Conservation (phyloP, 2,329 filamentous ascomycete genomes). For the Fusarium chuoi region DNA sequence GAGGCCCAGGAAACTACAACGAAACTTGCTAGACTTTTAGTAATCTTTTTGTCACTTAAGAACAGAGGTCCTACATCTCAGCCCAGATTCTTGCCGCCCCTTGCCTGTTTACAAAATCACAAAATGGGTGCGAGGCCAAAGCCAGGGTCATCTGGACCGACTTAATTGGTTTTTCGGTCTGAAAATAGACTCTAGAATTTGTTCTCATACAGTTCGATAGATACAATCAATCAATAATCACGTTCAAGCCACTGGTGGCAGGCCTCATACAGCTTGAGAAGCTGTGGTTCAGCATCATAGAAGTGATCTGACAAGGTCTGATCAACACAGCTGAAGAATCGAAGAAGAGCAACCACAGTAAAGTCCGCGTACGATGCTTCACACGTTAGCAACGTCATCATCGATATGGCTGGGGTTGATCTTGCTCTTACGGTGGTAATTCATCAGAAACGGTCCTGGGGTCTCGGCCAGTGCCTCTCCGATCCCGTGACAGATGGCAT, state of each 20-base stretch:
- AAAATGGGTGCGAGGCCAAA: too few species aligned
- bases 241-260: not conserved
- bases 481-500: not conserved
- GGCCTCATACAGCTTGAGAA: not conserved
- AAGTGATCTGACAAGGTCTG: not conserved
- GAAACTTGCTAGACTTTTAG: too few species aligned
- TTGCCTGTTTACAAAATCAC: not conserved
- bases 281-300: not conserved
- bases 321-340: not conserved
- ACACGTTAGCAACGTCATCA: not conserved
- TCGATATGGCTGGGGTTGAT: rapidly evolving
- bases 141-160: not conserved
- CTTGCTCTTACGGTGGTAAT: not conserved
- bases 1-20: not conserved
- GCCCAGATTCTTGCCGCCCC: not conserved
- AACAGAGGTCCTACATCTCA: not conserved
- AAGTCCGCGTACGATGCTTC: not conserved
- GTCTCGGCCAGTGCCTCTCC: not conserved
- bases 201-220: rapidly evolving
- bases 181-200: not conserved
- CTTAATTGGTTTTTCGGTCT: rapidly evolving
- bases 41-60: not conserved
- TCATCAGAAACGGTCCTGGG: not conserved
- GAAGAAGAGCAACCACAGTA: not conserved
- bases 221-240: not conserved